Evolutionary conservation across 352 stramenopile species (phyloP), one percentile per base, ranked within the genome.

Genomic region (Phytophthora pseudosyringae): DNA sequence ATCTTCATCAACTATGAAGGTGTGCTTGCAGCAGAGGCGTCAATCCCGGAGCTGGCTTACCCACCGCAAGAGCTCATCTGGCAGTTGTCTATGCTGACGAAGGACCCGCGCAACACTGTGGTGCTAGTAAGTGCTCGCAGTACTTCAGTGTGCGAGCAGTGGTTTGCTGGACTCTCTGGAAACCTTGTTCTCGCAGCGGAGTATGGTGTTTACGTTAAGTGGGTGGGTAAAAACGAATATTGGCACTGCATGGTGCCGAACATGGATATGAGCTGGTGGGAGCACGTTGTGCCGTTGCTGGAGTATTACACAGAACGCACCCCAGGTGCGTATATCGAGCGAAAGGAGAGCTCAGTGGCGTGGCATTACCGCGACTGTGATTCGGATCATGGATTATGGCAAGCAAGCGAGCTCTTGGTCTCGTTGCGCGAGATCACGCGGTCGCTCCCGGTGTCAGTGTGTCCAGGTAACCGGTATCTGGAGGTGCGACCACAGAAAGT

Each of bases 281-380:
- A 92, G 46, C 75, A 91, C 50, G 84, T 95, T 1, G 55, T 91
- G 8, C 86, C 86, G 10, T 53, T 93, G 54, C 73, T 95, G 12
- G 83, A 93, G 33, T 93, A 93, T 57, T 95, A 93, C 64, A 93
- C 86, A 1, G 88, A 94, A 58, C 84, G 86, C 7, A 96, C 88
- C 6, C 88, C 88, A 35, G 88, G 88, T 12, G 80, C 82, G 7
- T 94, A 91, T 49, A 94, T 96, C 25, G 88, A 96, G 60, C 75
- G 77, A 8, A 96, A 96, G 29, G 85, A 93, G 39, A 91, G 82
- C 55, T 96, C 88, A 7, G 74, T 97, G 16, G 86, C 90, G 16
- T 97, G 91, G 91, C 89, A 97, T 66, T 97, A 97, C 64, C 81
- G 83, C 10, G 89, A 97, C 44, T 94, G 86, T 45, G 90, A 97